A percentile compares a stretch with the other conserved stretches of the same genome.
phyloP scores from a whole-genome alignment of 2,329 filamentous ascomycete species.

The Trichophyton benhamiae region DNA sequence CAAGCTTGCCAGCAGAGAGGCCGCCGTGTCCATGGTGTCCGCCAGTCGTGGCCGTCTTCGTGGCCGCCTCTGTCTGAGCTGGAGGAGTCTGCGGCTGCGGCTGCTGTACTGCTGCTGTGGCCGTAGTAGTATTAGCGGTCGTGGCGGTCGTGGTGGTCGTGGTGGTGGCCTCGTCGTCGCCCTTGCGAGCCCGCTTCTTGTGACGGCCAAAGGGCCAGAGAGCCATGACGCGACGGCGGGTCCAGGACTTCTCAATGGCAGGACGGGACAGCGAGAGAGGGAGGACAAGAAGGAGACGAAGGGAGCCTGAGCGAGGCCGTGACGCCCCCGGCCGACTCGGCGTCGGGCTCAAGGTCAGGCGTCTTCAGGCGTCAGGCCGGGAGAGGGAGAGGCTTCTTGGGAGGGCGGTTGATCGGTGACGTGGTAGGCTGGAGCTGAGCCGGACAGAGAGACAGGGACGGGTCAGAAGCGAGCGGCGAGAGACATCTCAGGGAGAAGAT shows the following conservation, averaged over 20 bases:
- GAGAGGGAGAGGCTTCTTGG: neutral
- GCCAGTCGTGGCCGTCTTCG: neutral
- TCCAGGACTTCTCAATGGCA: too few relatives aligned
- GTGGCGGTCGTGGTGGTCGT: neutral
- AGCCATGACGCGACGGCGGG: constrained; percentile 44
- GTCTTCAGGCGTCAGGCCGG: constrained; percentile 14
- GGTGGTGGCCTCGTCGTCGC: constrained; percentile 34
- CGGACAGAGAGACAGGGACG: neutral
- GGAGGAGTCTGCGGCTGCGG: neutral
- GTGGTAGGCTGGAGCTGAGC: neutral
- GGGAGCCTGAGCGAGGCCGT: too few relatives aligned
- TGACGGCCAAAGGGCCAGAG: constrained; percentile 73
- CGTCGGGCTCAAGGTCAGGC: constrained; percentile 17
- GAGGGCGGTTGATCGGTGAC: neutral
- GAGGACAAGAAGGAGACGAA: too few relatives aligned
- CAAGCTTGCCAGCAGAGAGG: constrained; percentile 16
- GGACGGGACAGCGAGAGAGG: too few relatives aligned
- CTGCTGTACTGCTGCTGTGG: too few relatives aligned
- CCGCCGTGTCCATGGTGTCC: constrained; percentile 5
- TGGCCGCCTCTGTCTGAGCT: neutral
- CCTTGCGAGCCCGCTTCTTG: constrained; percentile 53
- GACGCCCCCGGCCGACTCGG: neutral
- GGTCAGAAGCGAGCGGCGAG: neutral
- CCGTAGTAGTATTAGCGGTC: neutral
- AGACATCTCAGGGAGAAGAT: neutral